Evolutionary conservation across 2,329 filamentous ascomycete species (phyloP), one percentile per base, ranked within the genome.

Genomic region (Xylaria polymorpha): DNA sequence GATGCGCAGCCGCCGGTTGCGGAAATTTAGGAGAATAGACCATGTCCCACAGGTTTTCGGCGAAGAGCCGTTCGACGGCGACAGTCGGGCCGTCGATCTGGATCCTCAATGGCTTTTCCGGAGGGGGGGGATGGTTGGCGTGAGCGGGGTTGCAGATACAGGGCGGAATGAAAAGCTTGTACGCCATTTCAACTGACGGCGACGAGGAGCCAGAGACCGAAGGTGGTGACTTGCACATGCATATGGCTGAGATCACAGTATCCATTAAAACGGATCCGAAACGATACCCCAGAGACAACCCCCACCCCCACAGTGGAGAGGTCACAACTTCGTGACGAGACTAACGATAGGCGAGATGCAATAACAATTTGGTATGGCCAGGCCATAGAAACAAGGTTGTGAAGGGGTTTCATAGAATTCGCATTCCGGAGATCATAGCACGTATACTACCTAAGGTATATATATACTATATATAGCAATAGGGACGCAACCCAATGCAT

Each of bases 1-100:
- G 69, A n/a, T 64, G 35, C 20, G 35, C 37, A 43, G 43, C 64
- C 43, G 59, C 64, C 46, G 41, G 46, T 18, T 61, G 56, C 32
- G 64, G 64, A 48, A 65, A 66, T 18, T 48, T 32, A 51, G 55
- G 55, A 29, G 44, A 59, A 65, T 10, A 44, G 25, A 37, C 56
- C 51, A 64, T 64, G 41, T 67, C 48, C 70, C 72, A 74, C 39
- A 56, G 15, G 53, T 65, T 61, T 46, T 48, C 58, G 18, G 70
- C 62, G 62, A 74, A 51, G 18, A 75, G 71, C 58, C 56, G 68
- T 53, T 74, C 56, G 20, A 74, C 56, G 35, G 72, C 48, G 46
- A 67, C 55, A 15, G 51, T 29, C 18, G 71, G 69, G 18, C 72
- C 71, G 44, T 72, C 66, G 29, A 74, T 73, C 61, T 68, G 67